Percentiles rank a stretch among this genome's conserved stretches.
These are phyloP conservation scores for Uronychia binucleata DNA, from an alignment of 73 alveolate species.

Conservation along the genomic window DNA sequence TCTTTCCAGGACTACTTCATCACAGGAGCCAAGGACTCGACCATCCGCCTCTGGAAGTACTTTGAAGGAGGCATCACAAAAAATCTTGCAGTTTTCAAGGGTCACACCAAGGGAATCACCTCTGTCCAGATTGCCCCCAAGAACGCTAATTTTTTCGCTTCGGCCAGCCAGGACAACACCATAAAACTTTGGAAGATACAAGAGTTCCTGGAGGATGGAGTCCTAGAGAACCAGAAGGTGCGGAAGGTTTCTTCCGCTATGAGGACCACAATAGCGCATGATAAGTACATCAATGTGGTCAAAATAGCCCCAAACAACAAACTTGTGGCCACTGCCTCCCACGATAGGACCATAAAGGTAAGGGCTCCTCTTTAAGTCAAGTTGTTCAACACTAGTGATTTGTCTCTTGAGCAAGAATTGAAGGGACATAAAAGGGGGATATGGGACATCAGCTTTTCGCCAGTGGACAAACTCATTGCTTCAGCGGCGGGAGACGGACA, in stretches of 20 bases:
- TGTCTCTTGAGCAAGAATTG: conserved; percentile 48
- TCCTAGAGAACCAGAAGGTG: conserved; percentile 37
- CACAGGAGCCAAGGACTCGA: conserved; percentile 93
- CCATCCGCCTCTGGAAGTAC: conserved; percentile 89
- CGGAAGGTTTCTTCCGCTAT: conserved; percentile 57
- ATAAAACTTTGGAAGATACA: conserved; percentile 83
- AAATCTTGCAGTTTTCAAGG: conserved; percentile 72
- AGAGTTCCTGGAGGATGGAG: conserved; percentile 31
- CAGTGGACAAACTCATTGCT: conserved; percentile 93
- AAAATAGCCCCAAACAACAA: conserved; percentile 93
- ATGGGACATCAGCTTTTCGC: conserved; percentile 95
- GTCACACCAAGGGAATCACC: conserved; percentile 90
- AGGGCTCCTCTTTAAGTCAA: conserved; percentile 30
- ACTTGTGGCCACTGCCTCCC: conserved; percentile 91
- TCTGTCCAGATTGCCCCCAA: conserved; percentile 75
- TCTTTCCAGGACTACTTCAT: conserved; percentile 67
- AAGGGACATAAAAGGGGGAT: conserved; percentile 97
- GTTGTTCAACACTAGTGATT: conserved; percentile 67
- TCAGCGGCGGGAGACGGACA: conserved; percentile 94
- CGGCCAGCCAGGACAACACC: conserved; percentile 86
- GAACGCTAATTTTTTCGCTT: conserved; percentile 61
- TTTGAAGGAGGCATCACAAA: conserved; percentile 33
- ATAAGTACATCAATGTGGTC: conserved; percentile 91
- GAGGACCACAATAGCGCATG: conserved; percentile 88
- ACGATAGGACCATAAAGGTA: conserved; percentile 91